These are phyloP conservation scores for Coniochaeta sp. DNA, from an alignment of 2,329 filamentous ascomycete species.

Conservation along the genomic window DNA sequence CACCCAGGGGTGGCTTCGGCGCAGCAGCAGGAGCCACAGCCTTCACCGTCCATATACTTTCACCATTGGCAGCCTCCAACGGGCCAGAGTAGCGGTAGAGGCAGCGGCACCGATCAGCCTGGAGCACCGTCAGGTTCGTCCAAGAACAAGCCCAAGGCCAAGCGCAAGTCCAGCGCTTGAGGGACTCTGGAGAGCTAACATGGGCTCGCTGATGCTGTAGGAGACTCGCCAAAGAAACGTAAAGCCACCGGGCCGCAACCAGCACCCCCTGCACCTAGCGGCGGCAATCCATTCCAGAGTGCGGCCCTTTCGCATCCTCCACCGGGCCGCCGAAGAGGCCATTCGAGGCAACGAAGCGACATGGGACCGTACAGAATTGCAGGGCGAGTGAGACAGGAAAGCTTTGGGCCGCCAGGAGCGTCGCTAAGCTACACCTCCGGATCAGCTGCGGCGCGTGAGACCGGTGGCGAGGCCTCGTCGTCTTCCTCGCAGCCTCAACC, in stretches of 20 bases:
- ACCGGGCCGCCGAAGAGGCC: conserved; percentile 46
- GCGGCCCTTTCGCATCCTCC: conserved; percentile 45
- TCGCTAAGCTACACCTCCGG: conserved; percentile 26
- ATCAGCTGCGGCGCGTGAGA: conserved; percentile 23
- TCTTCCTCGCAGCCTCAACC: conserved; percentile 12
- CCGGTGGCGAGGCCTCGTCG: conserved; percentile 18
- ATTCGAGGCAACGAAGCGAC: conserved; percentile 60
- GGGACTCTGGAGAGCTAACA: conserved; percentile 34
- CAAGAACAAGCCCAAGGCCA: conserved; percentile 41
- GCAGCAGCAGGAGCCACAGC: conserved; percentile 54
- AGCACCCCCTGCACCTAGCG: conserved; percentile 36
- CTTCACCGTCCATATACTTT: conserved; percentile 76
- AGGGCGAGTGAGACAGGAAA: conserved; percentile 13
- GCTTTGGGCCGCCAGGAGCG: conserved; percentile 24
- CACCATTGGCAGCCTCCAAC: conserved; percentile 87
- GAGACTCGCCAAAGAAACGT: conserved; percentile 77
- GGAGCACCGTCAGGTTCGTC: conserved; percentile 69
- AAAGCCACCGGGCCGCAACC: conserved; percentile 58
- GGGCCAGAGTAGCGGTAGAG: conserved; percentile 39
- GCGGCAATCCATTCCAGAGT: conserved; percentile 38
- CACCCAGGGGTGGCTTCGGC: conserved; percentile 43
- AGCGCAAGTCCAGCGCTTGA: conserved; percentile 38
- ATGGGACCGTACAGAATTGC: conserved; percentile 40
- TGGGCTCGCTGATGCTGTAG: conserved; percentile 44
- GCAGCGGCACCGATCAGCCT: conserved; percentile 53